phyloP scores from a whole-genome alignment of 2,329 filamentous ascomycete genomes.

The Pseudogymnoascus sp. region DNA sequence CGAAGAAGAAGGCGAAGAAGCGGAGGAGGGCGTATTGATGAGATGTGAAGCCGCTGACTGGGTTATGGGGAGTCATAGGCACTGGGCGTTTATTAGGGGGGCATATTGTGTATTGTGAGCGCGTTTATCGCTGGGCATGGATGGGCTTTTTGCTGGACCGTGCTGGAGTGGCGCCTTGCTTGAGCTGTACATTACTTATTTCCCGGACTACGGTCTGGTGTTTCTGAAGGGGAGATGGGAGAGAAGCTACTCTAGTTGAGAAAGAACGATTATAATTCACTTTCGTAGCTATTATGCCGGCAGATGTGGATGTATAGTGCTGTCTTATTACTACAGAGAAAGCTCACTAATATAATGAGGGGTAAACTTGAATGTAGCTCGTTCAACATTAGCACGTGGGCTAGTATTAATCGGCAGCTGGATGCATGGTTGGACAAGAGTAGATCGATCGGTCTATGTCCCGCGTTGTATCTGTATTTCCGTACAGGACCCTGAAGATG shows the following conservation, averaged over 20 bases:
- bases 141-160: neutral
- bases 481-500: neutral
- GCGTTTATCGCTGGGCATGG: neutral
- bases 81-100: neutral
- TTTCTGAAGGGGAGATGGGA: neutral
- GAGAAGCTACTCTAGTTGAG: neutral
- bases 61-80: neutral
- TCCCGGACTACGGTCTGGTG: neutral
- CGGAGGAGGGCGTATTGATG: slow-evolving; percentile 14
- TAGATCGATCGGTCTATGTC: neutral
- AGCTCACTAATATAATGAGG: neutral
- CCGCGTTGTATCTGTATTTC: neutral
- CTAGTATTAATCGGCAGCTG: neutral
- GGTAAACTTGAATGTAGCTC: neutral
- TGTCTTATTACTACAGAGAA: neutral
- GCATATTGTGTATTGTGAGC: neutral
- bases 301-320: neutral
- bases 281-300: neutral
- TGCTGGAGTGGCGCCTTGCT: neutral
- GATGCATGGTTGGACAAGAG: neutral
- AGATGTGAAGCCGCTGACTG: neutral
- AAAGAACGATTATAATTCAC: neutral
- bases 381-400: neutral
- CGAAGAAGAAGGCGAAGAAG: slow-evolving; percentile 14
- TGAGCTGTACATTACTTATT: neutral